Base-by-base conservation (phyloP, 2,329 filamentous ascomycete genomes). In the Penicillium psychrosexuale region DNA sequence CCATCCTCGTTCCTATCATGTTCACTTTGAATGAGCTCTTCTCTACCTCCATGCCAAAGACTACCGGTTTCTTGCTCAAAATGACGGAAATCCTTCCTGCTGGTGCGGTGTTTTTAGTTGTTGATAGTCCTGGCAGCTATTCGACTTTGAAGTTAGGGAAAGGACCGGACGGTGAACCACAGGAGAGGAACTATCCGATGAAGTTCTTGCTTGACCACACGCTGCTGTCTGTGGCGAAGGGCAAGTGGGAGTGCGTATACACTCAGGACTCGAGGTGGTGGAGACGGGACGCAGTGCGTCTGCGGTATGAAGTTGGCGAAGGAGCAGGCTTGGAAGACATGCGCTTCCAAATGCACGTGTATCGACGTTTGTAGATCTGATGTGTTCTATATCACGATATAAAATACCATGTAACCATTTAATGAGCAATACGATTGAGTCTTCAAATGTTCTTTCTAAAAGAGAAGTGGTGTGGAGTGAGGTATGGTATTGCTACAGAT, bases 11-110 rank as follows among this genome's bases (percentile, higher is more conserved):
- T 13, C 96, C 92, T 0, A 76, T 97, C 12, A 84, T 97, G 75
- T 99, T 97, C 78, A 97, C 93, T 0, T 82, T 97, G 44, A 97
- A 97, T 72, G 94, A 99, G 75, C 84, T 99, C 0, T 97, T 97
- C 77, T 88, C 89, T 0, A 79, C 84, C 0, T 90, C 87, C 1
- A 84, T 91, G 24, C 79, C 85, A 2, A 84, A 85, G 62, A 91
- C 93, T 0, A 96, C 93, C 0, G 78, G 79, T 3, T 87, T 97
- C 61, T 79, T 99, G 0, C 80, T 91, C 4, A 78, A 78, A 0
- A 75, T 97, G 17, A 90, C 88, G 0, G 77, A 82, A 1, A 62
- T 75, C 1, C 69, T 89, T 2, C 74, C 79, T 0, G 56, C 77
- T 0, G 87, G 84, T 0, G 84, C 90, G 2, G 72, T 93, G 37